These are phyloP conservation scores for Tylopilus intermedius DNA, from an alignment of 768 basidiomycete species.

Conservation along the genomic window DNA sequence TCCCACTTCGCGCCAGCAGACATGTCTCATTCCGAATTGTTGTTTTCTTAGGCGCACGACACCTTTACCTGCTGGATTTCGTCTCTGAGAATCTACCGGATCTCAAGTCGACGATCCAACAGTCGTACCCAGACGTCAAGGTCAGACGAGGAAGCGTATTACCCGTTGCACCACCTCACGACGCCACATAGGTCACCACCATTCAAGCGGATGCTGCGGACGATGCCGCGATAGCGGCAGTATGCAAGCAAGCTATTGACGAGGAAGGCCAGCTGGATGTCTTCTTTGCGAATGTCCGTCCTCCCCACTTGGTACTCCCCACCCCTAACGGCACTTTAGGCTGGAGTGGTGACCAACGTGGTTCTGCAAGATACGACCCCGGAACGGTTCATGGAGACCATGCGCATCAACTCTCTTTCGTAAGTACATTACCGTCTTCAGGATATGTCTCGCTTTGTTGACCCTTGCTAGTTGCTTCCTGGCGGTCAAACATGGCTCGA, in stretches of 20 bases:
- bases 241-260: constrained; percentile 67
- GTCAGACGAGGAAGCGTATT: constrained; percentile 32
- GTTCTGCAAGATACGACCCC: constrained; percentile 50
- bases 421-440: constrained; percentile 23
- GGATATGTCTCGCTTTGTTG: not conserved
- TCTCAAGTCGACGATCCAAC: constrained; percentile 63
- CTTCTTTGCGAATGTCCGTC: constrained; percentile 87
- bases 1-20: not conserved
- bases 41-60: constrained; percentile 54
- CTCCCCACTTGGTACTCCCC: not conserved
- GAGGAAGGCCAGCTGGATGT: constrained; percentile 88
- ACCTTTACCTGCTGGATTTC: constrained; percentile 75
- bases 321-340: constrained; percentile 38
- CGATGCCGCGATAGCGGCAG: constrained; percentile 55
- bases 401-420: constrained; percentile 76
- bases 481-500: constrained; percentile 81
- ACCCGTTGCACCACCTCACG: constrained; percentile 9
- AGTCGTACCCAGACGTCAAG: constrained; percentile 72
- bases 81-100: constrained; percentile 61
- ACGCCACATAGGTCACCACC: constrained; percentile 62
- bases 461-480: constrained; percentile 66
- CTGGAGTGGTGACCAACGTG: constrained; percentile 51
- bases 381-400: constrained; percentile 66
- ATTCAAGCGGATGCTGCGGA: constrained; percentile 82
- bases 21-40: constrained; percentile 3